Base-by-base conservation (phyloP, 2,329 filamentous ascomycete genomes). In the Rachicladosporium sp. region DNA sequence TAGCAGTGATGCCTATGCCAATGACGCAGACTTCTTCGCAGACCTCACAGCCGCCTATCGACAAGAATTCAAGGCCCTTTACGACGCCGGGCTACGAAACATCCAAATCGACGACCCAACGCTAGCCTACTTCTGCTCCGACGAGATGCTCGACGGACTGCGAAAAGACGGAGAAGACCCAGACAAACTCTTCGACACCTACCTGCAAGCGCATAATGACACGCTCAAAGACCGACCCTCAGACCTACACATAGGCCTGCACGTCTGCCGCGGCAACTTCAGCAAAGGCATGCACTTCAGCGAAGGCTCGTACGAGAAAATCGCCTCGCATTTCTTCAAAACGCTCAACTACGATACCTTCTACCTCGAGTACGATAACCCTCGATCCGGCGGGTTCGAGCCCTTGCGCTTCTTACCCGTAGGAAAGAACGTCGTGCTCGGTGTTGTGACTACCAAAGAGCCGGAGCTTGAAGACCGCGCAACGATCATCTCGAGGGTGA, bases 281-380 rank as follows among this genome's bases (percentile, higher is more conserved):
- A 55, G 55, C 46, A 59, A 60, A 49, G 54, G 53, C 10, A 57
- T 58, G 55, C 58, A 61, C 46, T 60, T 61, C 47, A 54, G 51
- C 40, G 55, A 59, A 39, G 59, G 59, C 41, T 56, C 50, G 31
- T 62, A 61, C 47, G 59, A 62, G 46, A 46, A 49, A 19, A 61
- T 62, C 42, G 59, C 59, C 10, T 52, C 58, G 50, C 48, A 44
- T 9, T 58, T 62, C 51, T 61, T 62, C 53, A 55, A 54, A 45
- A 52, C 54, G 1, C 52, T 61, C 42, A 56, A 60, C 46, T 61
- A 59, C 43, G 57, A 62, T 44, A 61, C 58, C 23, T 60, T 60
- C 48, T 62, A 62, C 49, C 53, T 62, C 33, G 59, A 62, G 44
- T 62, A 60, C 48, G 59, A 62, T 47, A 60, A 59, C 42, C 51